phyloP scores from a whole-genome alignment of 345 rosid genomes.

The Linum usitatissimum region DNA sequence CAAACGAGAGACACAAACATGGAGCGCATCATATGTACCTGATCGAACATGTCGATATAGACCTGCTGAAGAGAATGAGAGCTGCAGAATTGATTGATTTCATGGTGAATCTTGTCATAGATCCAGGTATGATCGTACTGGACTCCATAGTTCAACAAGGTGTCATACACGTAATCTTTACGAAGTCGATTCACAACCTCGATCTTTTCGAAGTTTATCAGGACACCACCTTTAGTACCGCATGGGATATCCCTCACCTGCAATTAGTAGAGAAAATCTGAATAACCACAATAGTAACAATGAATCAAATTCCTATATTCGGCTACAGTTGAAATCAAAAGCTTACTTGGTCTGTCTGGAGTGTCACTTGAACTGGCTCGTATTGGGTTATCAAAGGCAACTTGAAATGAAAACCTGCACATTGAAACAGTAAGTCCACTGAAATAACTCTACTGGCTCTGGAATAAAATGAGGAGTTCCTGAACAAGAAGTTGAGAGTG shows the following conservation, averaged over 20 bases:
- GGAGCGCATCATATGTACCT: conserved; percentile 30
- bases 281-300: conserved; percentile 2
- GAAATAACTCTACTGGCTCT: neutral
- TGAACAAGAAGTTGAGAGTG: neutral
- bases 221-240: conserved; percentile 92
- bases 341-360: conserved; percentile 74
- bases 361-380: conserved; percentile 93
- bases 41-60: conserved; percentile 89
- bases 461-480: neutral
- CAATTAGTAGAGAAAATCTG: conserved; percentile 8
- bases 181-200: conserved; percentile 82
- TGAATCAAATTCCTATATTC: conserved; percentile 10
- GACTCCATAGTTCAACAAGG: conserved; percentile 74
- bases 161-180: conserved; percentile 75
- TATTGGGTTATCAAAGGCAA: conserved; percentile 66
- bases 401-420: conserved; percentile 72
- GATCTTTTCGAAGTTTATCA: conserved; percentile 90
- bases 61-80: conserved; percentile 90
- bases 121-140: conserved; percentile 89
- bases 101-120: conserved; percentile 96
- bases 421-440: neutral
- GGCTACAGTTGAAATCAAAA: neutral
- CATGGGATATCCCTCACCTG: conserved; percentile 91
- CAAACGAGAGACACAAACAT: too few species aligned
- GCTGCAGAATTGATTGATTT: conserved; percentile 98